Conservation (phyloP, 2,329 filamentous ascomycete genomes). For the Trichoderma atrobrunneum region DNA sequence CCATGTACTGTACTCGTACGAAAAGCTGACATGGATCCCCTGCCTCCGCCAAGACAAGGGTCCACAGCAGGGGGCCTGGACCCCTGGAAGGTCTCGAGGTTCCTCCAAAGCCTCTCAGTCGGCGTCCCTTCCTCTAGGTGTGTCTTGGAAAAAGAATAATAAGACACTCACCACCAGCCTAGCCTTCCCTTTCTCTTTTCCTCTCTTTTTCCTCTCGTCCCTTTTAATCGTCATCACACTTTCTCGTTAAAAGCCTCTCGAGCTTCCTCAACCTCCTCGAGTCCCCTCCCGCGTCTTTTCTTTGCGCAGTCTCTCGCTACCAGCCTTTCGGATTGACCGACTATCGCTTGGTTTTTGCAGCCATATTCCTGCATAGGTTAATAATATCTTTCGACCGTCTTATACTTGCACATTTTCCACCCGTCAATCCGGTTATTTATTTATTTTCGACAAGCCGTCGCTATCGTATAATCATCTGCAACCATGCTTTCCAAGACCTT, state of each 20-base stretch:
- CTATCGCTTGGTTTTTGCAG: background rate
- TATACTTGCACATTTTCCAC: background rate
- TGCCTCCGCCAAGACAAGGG: background rate
- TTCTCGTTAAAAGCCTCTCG: background rate
- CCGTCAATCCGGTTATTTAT: background rate
- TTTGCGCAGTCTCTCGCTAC: slow-evolving; percentile 20
- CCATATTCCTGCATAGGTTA: slow-evolving; percentile 1
- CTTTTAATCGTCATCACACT: slow-evolving; percentile 12
- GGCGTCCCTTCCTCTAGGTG: background rate
- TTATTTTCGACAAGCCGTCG: background rate
- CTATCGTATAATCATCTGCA: slow-evolving; percentile 13
- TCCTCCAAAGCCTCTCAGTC: background rate
- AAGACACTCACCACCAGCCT: slow-evolving; percentile 17
- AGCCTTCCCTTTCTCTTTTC: background rate
- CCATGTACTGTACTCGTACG: background rate
- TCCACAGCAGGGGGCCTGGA: background rate
- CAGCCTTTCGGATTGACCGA: background rate
- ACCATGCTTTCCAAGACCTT: slow-evolving; percentile 46
- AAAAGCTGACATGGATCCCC: background rate
- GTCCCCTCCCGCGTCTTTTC: slow-evolving; percentile 6
- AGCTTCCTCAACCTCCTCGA: slow-evolving; percentile 14
- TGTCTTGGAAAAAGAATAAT: slow-evolving; percentile 8
- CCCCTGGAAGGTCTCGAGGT: background rate
- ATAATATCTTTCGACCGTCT: slow-evolving; percentile 7
- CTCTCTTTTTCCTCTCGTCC: background rate